Evolutionary conservation across 2,329 filamentous ascomycete genomes (phyloP), one percentile per base, ranked within the genome.

Genomic region (Colletotrichum sidae): DNA sequence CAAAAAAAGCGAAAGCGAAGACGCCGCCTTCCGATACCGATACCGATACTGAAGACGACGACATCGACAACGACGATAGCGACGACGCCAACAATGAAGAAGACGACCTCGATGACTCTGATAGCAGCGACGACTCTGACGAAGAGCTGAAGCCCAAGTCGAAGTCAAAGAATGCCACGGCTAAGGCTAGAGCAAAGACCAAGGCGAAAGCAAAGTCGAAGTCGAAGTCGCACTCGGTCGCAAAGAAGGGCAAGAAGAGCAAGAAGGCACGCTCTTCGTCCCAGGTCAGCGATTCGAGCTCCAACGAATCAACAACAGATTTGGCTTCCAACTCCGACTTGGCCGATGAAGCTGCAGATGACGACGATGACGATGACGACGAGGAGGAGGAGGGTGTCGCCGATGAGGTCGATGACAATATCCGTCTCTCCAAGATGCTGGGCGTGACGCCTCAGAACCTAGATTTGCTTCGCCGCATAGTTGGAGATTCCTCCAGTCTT

Each of bases 181-280:
- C 2, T 17, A 17, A 17, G 17, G 17, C 17, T 17, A 17, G 17
- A 17, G 17, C 17, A 17, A 17, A 17, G 17, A 17, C 17, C 17
- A 17, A 17, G 17, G 17, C 17, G 17, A 3, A 34, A 15, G 15
- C 47, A 12, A 64, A 60, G 39, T 8, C 15, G 9, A 54, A 60
- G 34, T 50, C 56, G 7, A 65, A 56, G 13, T 62, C 50, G 46
- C 33, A 45, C 8, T 13, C 13, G 11, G 12, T 11, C 1, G 4
- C 11, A 8, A 55, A 37, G 4, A 52, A 55, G 11, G 49, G 10
- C 12, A 65, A 63, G 41, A 65, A 63, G 13, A 12, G 42, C 4
- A 45, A 55, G 15, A 61, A 51, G 25, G 25, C 25, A 25, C 38
- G 45, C 51, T 8, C 46, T 25, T 12, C 8, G 9, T 2, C 35